Base-by-base conservation (phyloP, 768 basidiomycete species). In the Lactarius hengduanensis region DNA sequence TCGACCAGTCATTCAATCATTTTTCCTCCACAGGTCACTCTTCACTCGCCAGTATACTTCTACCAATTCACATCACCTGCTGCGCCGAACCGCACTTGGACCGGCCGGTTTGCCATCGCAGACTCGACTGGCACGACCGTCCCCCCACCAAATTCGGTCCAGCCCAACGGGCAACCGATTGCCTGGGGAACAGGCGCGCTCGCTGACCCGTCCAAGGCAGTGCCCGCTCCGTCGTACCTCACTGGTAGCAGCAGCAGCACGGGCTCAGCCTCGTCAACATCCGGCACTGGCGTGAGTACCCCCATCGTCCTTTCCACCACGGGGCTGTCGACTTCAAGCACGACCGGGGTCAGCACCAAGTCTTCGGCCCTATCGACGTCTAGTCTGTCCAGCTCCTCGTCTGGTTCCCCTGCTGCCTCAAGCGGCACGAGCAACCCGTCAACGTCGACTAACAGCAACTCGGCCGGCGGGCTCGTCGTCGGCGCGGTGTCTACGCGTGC, bases 81-180 rank as follows among this genome's bases (percentile, higher is more conserved):
- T 7, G 72, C 83, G 0, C 1, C 76, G 43, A 73, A 78, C 73
- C 74, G 78, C 41, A 69, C 72, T 28, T 94, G 92, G 92, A 90
- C 90, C 2, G 86, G 84, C 18, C 88, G 92, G 28, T 93, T 92
- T 80, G 78, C 87, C 41, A 91, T 94, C 72, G 84, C 87, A 3
- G 82, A 80, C 40, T 55, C 81, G 4, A 70, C 74, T 30, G 85
- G 84, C 15, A 68, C 76, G 9, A 78, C 81, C 60, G 80, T 80
- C 3, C 71, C 84, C 4, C 80, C 91, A 0, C 63, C 82, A 20
- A 80, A 90, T 63, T 41, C 78, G 13, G 83, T 75, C 0, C 87
- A 92, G 70, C 84, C 86, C 7, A 73, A 77, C 11, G 68, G 74
- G 30, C 40, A 68, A 0, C 45, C 75, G 16, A 86, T 92, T 54